Percentiles rank a stretch among this genome's conserved stretches.
Evolutionary conservation across 148 eudicot genomes (phyloP).

Genomic region (Vaccinium myrtillus): DNA sequence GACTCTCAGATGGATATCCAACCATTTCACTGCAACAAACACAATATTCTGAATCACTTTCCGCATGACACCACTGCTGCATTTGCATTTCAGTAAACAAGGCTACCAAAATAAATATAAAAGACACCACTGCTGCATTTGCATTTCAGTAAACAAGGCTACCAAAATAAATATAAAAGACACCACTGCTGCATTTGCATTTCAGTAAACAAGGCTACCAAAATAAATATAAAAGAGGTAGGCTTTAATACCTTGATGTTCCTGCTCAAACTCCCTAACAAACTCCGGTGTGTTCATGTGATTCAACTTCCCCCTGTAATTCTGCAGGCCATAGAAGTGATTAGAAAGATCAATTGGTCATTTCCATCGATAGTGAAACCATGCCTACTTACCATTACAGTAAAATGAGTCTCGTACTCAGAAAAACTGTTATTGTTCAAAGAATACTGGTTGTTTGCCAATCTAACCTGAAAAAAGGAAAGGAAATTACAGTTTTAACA

Average conservation of each 20-base stretch:
- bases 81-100: too few species aligned
- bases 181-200: neutral
- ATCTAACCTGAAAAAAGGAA: slow-evolving; percentile 60
- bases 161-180: too few species aligned
- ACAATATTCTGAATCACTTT: slow-evolving; percentile 4
- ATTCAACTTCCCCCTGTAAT: slow-evolving; percentile 82
- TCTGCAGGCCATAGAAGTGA: slow-evolving; percentile 38
- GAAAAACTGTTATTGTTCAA: slow-evolving; percentile 69
- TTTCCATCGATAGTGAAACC: neutral
- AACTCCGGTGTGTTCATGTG: slow-evolving; percentile 75
- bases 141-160: too few species aligned
- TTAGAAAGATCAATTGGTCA: neutral
- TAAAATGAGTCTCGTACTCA: slow-evolving; percentile 97
- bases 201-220: neutral
- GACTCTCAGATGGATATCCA: slow-evolving; percentile 61
- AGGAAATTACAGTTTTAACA: slow-evolving; percentile 9
- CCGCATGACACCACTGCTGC: neutral
- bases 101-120: too few species aligned
- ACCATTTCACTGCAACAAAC: slow-evolving; percentile 69
- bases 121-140: too few species aligned
- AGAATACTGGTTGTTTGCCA: slow-evolving; percentile 85
- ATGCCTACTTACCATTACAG: slow-evolving; percentile 75
- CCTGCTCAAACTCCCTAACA: slow-evolving; percentile 76
- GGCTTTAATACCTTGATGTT: slow-evolving; percentile 59
- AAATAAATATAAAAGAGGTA: slow-evolving; percentile 3